Evolutionary conservation across 1,139 yeast species (phyloP).

Genomic region (Keqinozyma sinolaborantium): DNA sequence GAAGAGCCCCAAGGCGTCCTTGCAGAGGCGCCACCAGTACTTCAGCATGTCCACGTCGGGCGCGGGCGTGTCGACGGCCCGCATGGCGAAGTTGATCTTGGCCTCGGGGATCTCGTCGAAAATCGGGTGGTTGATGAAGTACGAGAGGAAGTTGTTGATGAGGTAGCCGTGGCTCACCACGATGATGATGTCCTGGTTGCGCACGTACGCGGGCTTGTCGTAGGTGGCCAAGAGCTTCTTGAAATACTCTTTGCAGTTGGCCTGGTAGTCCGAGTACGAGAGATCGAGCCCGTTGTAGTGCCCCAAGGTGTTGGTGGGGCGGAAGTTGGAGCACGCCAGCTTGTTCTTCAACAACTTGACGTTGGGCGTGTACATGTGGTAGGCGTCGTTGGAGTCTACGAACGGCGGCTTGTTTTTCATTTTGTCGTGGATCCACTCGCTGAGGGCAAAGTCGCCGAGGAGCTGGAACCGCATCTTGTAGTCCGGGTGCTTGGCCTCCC

Average conservation of each 20-base stretch:
- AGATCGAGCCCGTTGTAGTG: conserved; percentile 46
- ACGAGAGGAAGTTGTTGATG: conserved; percentile 37
- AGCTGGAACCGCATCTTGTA: conserved; percentile 38
- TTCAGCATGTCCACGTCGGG: conserved; percentile 13
- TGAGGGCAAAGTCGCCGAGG: conserved; percentile 44
- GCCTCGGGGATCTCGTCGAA: conserved; percentile 48
- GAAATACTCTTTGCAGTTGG: conserved; percentile 39
- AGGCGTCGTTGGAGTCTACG: conserved; percentile 43
- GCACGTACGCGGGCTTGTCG: conserved; percentile 34
- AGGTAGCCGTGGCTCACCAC: conserved; percentile 44
- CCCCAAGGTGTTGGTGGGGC: conserved; percentile 46
- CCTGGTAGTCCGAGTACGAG: conserved; percentile 40
- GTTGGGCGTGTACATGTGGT: conserved; percentile 47
- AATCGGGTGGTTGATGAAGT: conserved; percentile 43
- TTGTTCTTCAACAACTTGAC: conserved; percentile 34
- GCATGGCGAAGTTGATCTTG: conserved; percentile 30
- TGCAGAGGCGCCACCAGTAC: conserved; percentile 29
- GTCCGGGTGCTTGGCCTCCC: conserved; percentile 24
- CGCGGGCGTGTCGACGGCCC: conserved; percentile 7
- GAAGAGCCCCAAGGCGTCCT: conserved; percentile 33
- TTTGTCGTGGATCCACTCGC: conserved; percentile 48
- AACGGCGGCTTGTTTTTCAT: conserved; percentile 45
- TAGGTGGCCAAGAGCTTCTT: conserved; percentile 43
- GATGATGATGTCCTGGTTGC: conserved; percentile 35
- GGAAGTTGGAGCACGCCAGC: conserved; percentile 36